Evolutionary conservation across 768 basidiomycete species (phyloP).

Genomic region (Asterophora parasitica): DNA sequence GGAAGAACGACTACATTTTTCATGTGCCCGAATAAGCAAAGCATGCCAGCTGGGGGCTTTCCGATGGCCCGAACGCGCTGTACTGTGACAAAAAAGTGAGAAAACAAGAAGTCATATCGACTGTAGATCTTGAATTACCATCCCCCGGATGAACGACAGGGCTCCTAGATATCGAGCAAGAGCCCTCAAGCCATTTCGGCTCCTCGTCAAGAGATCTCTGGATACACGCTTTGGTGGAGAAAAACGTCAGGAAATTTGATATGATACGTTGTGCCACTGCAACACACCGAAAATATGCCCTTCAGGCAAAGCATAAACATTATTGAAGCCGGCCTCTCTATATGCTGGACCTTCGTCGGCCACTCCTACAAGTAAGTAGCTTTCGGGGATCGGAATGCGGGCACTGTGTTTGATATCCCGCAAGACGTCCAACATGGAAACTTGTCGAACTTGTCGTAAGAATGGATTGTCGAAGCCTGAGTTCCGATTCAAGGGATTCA

Average conservation of each 20-base stretch:
- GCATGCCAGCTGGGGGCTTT: slow-evolving; percentile 49
- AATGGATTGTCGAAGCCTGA: slow-evolving; percentile 51
- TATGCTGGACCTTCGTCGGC: slow-evolving; percentile 80
- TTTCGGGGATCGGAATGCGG: slow-evolving; percentile 64
- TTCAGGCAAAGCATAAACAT: slow-evolving; percentile 50
- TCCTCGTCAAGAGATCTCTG: slow-evolving; percentile 45
- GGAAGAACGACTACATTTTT: slow-evolving; percentile 74
- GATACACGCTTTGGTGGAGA: slow-evolving; percentile 44
- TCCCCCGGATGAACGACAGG: slow-evolving; percentile 78
- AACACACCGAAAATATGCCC: slow-evolving; percentile 64
- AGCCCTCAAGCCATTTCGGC: slow-evolving; percentile 55
- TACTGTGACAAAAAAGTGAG: slow-evolving; percentile 33
- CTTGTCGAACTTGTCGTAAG: slow-evolving; percentile 50
- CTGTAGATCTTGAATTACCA: slow-evolving; percentile 31
- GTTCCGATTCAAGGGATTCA: slow-evolving; percentile 31
- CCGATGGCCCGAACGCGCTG: slow-evolving; percentile 72
- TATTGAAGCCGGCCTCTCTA: slow-evolving; percentile 36
- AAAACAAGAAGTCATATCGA: neutral
- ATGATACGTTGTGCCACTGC: neutral
- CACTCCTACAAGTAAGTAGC: slow-evolving; percentile 71
- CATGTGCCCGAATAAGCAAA: slow-evolving; percentile 55
- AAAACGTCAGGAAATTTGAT: neutral
- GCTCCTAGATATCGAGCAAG: slow-evolving; percentile 61
- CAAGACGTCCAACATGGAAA: slow-evolving; percentile 59
- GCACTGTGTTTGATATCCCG: slow-evolving; percentile 74